Conservation (phyloP, 139 green algal genomes). For the Chlamydomonas sp. region DNA sequence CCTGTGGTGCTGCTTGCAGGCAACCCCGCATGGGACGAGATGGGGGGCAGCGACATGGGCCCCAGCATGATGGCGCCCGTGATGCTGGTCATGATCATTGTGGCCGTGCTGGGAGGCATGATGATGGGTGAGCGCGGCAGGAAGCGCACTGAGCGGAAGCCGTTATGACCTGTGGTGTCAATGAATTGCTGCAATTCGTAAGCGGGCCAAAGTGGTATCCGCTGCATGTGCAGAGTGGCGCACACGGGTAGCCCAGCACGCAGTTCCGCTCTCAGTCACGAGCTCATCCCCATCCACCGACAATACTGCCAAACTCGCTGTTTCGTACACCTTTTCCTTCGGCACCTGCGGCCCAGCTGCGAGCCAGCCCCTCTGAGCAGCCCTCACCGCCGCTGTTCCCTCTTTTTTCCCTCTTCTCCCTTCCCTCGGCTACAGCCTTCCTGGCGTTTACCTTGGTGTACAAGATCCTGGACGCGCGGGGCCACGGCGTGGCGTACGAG, state of each 20-base stretch:
- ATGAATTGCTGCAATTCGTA: too few species aligned
- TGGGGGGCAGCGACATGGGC: constrained; percentile 7
- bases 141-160: not conserved
- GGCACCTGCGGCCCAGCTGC: too few species aligned
- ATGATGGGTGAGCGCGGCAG: not conserved
- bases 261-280: too few species aligned
- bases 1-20: not conserved
- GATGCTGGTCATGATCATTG: not conserved
- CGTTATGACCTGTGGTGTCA: not conserved
- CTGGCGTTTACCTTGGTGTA: not conserved
- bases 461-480: not conserved
- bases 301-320: too few species aligned
- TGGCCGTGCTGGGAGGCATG: not conserved
- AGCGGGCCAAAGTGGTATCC: too few species aligned
- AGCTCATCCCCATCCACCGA: too few species aligned
- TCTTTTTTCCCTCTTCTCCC: not conserved
- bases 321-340: too few species aligned
- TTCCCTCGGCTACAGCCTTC: not conserved
- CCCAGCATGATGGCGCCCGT: constrained; percentile 23
- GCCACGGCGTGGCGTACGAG: not conserved
- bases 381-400: too few species aligned
- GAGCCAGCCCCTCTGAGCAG: too few species aligned
- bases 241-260: too few species aligned
- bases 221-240: too few species aligned
- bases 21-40: constrained; percentile 4